These are phyloP conservation scores for Collybia nuda DNA, from an alignment of 768 basidiomycete species.

Conservation along the genomic window DNA sequence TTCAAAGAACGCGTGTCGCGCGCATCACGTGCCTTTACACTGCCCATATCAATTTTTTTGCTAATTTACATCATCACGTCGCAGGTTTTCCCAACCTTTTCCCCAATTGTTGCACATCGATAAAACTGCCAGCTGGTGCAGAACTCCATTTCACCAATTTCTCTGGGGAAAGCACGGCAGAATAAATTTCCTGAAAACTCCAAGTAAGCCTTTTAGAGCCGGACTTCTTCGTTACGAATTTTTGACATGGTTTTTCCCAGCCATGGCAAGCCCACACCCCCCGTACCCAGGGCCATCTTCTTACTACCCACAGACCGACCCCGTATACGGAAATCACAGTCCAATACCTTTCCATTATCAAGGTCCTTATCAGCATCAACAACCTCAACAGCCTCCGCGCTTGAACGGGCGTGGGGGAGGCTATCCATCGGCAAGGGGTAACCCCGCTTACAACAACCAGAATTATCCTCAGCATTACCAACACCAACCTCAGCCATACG, in stretches of 20 bases:
- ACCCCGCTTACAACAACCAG: slow-evolving; percentile 30
- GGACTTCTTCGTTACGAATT: neutral
- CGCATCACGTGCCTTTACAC: neutral
- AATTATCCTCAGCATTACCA: slow-evolving; percentile 28
- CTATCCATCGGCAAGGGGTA: slow-evolving; percentile 35
- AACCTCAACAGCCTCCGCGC: slow-evolving; percentile 33
- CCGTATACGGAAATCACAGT: slow-evolving; percentile 32
- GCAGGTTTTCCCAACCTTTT: neutral
- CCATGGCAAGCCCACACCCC: slow-evolving; percentile 19
- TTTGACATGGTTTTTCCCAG: neutral
- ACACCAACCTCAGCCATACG: slow-evolving; percentile 28
- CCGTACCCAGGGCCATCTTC: slow-evolving; percentile 17
- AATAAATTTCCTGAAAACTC: neutral
- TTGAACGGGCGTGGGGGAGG: slow-evolving; percentile 29
- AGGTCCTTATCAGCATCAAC: slow-evolving; percentile 34
- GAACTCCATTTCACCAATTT: neutral
- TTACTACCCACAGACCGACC: slow-evolving; percentile 17
- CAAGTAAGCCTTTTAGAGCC: neutral
- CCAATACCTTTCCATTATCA: slow-evolving; percentile 23
- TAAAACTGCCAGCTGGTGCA: neutral
- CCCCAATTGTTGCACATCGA: neutral
- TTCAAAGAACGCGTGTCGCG: neutral
- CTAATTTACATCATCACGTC: no score
- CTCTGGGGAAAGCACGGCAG: no score
- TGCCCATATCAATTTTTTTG: no score